Evolutionary conservation across 2,329 filamentous ascomycete genomes (phyloP).

Genomic region (Aureobasidium sp.): DNA sequence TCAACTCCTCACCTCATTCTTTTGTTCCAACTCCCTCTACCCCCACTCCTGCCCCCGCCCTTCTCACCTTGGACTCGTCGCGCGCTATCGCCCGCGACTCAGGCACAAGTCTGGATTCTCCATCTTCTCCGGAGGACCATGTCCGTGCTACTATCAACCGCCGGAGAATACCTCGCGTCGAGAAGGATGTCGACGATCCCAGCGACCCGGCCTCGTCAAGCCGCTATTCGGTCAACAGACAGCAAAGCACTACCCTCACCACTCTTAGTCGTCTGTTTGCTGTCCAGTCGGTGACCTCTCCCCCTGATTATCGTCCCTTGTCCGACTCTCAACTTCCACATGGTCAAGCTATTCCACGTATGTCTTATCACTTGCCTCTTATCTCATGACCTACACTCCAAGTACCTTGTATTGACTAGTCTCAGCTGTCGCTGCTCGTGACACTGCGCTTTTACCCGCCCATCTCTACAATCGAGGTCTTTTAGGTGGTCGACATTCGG

Average conservation of each 20-base stretch:
- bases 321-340: conserved; percentile 13
- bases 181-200: conserved; percentile 45
- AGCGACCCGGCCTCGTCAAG: conserved; percentile 28
- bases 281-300: conserved; percentile 31
- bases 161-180: conserved; percentile 34
- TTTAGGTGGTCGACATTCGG: conserved; percentile 46
- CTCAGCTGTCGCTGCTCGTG: conserved; percentile 8
- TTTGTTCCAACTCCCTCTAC: conserved; percentile 8
- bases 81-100: conserved; percentile 1
- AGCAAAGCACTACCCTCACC: conserved; percentile 36
- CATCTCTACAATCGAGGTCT: conserved; percentile 49
- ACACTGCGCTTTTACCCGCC: conserved; percentile 35
- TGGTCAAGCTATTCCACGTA: conserved; percentile 20
- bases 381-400: background rate
- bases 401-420: conserved; percentile 7
- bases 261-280: conserved; percentile 41
- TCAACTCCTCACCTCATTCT: conserved; percentile 6
- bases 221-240: conserved; percentile 22
- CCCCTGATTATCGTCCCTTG: conserved; percentile 29
- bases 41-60: conserved; percentile 13
- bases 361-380: conserved; percentile 11
- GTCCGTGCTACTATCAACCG: conserved; percentile 21
- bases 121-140: conserved; percentile 19
- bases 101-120: conserved; percentile 7
- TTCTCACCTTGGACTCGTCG: conserved; percentile 11